These are phyloP conservation scores for Globisporangium camurandrum DNA, from an alignment of 352 stramenopile genomes.

Conservation along the genomic window DNA sequence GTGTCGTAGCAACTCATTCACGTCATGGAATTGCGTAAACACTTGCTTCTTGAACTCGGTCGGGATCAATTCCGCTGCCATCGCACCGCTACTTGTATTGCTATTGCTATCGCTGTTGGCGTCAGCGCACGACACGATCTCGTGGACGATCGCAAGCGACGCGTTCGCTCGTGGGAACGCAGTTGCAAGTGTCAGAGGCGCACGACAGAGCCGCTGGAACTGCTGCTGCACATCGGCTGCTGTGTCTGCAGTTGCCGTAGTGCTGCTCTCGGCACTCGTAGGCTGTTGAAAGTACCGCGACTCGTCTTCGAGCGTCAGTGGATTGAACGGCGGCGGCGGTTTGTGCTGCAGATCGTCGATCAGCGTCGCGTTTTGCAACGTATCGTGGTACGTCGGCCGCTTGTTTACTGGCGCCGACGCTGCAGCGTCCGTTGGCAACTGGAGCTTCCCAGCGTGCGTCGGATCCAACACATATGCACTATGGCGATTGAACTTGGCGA, in stretches of 20 bases:
- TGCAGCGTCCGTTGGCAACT: background rate
- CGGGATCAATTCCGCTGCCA: constrained; percentile 68
- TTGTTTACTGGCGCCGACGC: constrained; percentile 6
- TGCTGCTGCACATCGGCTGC: constrained; percentile 25
- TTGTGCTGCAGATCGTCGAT: constrained; percentile 66
- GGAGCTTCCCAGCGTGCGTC: constrained; percentile 50
- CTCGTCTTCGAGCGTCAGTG: constrained; percentile 74
- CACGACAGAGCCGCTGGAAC: constrained; percentile 35
- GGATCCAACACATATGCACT: constrained; percentile 77
- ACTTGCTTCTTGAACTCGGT: constrained; percentile 85
- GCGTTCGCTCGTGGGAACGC: constrained; percentile 47
- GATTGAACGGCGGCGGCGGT: constrained; percentile 48
- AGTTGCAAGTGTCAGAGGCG: constrained; percentile 37
- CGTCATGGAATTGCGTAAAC: constrained; percentile 82
- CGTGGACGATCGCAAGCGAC: constrained; percentile 46
- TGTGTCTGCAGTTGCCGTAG: background rate
- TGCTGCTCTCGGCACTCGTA: constrained; percentile 11
- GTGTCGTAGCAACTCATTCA: constrained; percentile 75
- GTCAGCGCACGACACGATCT: constrained; percentile 62
- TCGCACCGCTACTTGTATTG: constrained; percentile 27
- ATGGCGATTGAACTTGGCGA: constrained; percentile 85
- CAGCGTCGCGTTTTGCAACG: constrained; percentile 46
- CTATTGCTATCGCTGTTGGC: constrained; percentile 40
- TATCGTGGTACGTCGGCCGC: constrained; percentile 35
- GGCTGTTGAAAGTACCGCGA: constrained; percentile 78